Base-by-base conservation (phyloP, 2,329 filamentous ascomycete genomes). In the Exophiala sideris region DNA sequence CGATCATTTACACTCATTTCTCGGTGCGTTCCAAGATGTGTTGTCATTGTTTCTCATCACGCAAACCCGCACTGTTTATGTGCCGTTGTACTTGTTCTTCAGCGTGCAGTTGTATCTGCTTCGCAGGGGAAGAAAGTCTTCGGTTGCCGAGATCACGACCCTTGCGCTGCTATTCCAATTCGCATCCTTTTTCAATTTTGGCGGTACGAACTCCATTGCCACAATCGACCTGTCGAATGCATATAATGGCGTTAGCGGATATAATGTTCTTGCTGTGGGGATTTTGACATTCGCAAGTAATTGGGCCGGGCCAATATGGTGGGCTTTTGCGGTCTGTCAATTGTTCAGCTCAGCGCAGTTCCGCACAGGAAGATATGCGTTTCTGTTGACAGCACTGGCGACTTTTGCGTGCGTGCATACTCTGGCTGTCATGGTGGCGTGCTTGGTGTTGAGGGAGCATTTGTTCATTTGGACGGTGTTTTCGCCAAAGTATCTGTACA, bases 381-480 rank as follows among this genome's bases (percentile, higher is more conserved):
- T 80, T 0, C 64, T 88, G 38, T 70, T 88, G 64, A 95, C 91
- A 1, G 24, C 50, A 5, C 41, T 56, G 39, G 35, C 55, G 5
- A 57, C 70, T 86, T 95, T 94, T 68, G 75, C 82, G 9, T 79
- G 87, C 1, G 75, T 76, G 1, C 84, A 83, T 59, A 71, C 89
- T 49, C 71, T 83, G 2, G 86, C 84, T 44, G 86, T 96, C 20
- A 97, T 97, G 92, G 83, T 80, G 11, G 91, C 92, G 12, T 99
- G 94, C 70, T 91, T 88, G 45, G 78, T 82, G 6, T 71, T 99
- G 67, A 78, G 92, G 62, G 90, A 89, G 29, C 94, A 99, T 76
- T 71, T 99, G 54, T 99, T 99, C 68, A 91, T 99, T 58, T 99
- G 94, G 94, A 97, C 92, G 0, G 94, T 99, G 9, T 99, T 99